Percentiles rank a stretch among this genome's conserved stretches.
Conservation (phyloP, 2,329 filamentous ascomycete species). For the Diaporthe eres region DNA sequence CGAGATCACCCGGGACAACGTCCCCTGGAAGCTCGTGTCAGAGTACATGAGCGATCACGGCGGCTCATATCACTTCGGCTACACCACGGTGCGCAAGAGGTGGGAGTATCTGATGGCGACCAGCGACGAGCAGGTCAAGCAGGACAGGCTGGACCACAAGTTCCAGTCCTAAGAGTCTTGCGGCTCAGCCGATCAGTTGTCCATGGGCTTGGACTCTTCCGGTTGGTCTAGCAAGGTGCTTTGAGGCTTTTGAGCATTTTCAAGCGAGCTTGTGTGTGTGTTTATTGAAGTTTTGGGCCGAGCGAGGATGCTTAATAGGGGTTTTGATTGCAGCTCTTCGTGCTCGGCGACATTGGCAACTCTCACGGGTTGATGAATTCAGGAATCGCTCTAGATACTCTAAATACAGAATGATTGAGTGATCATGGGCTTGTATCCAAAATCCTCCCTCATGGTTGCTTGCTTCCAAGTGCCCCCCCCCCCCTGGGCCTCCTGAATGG, state of each 20-base stretch:
- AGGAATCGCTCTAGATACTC: neutral
- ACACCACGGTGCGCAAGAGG: conserved; percentile 70
- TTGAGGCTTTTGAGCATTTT: neutral
- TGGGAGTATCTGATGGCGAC: conserved; percentile 62
- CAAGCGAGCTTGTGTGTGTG: neutral
- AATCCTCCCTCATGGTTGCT: fast-evolving
- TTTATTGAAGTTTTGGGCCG: neutral
- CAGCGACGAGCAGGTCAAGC: conserved; percentile 9
- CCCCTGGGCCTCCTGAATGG: neutral
- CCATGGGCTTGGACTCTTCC: too few relatives aligned
- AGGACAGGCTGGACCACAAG: conserved; percentile 17
- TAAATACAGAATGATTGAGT: neutral
- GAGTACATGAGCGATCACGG: conserved; percentile 66
- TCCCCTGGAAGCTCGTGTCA: conserved; percentile 71
- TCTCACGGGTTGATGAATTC: neutral
- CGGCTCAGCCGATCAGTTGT: neutral
- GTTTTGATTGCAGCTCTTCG: neutral
- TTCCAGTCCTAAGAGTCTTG: neutral
- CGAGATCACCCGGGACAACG: conserved; percentile 51
- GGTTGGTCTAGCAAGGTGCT: neutral
- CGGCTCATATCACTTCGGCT: conserved; percentile 71
- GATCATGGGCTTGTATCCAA: neutral
- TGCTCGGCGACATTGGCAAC: neutral
- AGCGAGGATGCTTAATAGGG: neutral
- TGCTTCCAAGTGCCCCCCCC: neutral